These are phyloP conservation scores for Kwoniella sp. DNA, from an alignment of 768 basidiomycete genomes.

Conservation along the genomic window DNA sequence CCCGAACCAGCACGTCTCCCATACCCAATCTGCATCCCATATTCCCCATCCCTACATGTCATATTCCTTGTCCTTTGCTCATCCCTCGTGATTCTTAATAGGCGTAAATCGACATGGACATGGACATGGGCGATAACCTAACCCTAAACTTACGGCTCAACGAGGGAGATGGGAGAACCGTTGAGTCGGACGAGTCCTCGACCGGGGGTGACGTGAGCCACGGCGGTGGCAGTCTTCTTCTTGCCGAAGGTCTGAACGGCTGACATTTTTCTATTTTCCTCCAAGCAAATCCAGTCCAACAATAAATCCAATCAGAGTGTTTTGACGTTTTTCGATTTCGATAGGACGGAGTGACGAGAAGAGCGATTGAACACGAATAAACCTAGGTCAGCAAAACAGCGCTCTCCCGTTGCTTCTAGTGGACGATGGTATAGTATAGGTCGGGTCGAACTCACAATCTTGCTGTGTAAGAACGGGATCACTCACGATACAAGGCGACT, in stretches of 20 bases:
- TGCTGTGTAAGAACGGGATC: slow-evolving; percentile 18
- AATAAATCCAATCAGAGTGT: neutral
- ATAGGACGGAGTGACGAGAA: neutral
- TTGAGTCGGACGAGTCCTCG: slow-evolving; percentile 96
- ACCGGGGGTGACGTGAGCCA: slow-evolving; percentile 94
- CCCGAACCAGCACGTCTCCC: too few relatives aligned
- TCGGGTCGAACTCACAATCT: slow-evolving; percentile 25
- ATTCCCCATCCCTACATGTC: too few relatives aligned
- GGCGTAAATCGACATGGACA: too few relatives aligned
- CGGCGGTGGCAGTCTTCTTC: slow-evolving; percentile 99
- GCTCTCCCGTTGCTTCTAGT: neutral
- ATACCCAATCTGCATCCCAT: neutral
- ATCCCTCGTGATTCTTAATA: too few relatives aligned
- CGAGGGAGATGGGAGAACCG: slow-evolving; percentile 91
- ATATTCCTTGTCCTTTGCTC: too few relatives aligned
- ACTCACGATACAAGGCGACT: neutral
- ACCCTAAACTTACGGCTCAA: slow-evolving; percentile 66
- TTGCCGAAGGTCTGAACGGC: slow-evolving; percentile 99
- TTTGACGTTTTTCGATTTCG: neutral
- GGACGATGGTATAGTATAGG: neutral
- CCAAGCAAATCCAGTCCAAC: neutral
- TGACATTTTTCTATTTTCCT: slow-evolving; percentile 51
- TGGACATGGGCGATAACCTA: too few relatives aligned
- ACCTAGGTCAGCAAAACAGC: slow-evolving; percentile 10
- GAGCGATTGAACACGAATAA: neutral